phyloP scores from a whole-genome alignment of 345 rosid genomes.

The Rhizophora apiculata region DNA sequence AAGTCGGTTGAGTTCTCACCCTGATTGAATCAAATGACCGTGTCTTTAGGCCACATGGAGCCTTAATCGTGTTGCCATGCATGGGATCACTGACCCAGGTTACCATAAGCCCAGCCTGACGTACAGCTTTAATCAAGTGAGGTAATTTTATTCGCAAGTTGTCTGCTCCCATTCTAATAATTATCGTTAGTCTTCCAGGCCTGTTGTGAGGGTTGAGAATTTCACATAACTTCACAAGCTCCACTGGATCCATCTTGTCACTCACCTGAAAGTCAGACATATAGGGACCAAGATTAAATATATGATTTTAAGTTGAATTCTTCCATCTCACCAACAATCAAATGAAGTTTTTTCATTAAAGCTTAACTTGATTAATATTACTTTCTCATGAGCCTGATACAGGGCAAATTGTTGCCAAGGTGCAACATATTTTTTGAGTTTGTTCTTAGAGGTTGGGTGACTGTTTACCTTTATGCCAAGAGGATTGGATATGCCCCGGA shows the following conservation, averaged over 20 bases:
- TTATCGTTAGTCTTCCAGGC: conserved; percentile 56
- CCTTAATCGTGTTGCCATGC: conserved; percentile 67
- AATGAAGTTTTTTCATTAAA: neutral
- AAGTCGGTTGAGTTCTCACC: conserved; percentile 12
- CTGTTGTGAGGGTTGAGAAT: conserved; percentile 56
- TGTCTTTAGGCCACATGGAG: conserved; percentile 61
- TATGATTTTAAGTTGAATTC: neutral
- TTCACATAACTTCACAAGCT: conserved; percentile 53
- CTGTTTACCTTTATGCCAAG: conserved; percentile 43
- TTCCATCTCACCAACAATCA: neutral
- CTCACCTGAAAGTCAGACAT: conserved; percentile 38
- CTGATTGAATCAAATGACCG: conserved; percentile 57
- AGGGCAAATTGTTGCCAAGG: too few relatives aligned
- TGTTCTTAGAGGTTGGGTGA: neutral
- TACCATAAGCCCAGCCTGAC: conserved; percentile 60
- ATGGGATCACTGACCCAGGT: conserved; percentile 75
- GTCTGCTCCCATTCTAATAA: conserved; percentile 67
- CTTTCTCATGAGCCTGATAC: too few relatives aligned
- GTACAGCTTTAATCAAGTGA: conserved; percentile 52
- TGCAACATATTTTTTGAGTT: neutral
- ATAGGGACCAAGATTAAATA: conserved; percentile 5
- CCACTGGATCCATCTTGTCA: conserved; percentile 61
- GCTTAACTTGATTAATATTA: neutral
- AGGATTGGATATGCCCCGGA: conserved; percentile 61
- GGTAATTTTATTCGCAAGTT: conserved; percentile 63